Base-by-base conservation (phyloP, 257 asterid genomes). In the Agastache rugosa region DNA sequence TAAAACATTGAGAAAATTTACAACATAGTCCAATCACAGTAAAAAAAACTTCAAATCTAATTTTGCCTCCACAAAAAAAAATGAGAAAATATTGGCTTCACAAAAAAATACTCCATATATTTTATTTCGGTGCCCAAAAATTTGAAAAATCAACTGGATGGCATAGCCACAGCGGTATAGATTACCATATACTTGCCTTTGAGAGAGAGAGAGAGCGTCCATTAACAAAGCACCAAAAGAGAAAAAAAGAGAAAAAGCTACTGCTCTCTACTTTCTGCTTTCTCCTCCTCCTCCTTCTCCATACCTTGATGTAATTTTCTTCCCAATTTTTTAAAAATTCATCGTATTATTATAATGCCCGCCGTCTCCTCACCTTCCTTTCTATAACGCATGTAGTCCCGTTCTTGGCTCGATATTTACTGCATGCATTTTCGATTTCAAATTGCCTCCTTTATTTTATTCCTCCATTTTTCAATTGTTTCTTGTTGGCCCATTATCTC, bases 211-310 rank as follows among this genome's bases (percentile, higher is more conserved):
- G 70, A 72, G 78, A 81, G 77, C 65, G 47, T 39, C 78, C 82
- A 79, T 71, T 27, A 70, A 69, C 78, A 73, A 76, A 80, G 82
- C 83, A 72, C 79, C 75, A 56, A 84, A 76, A 61, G 50, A 74
- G 73, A 83, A 72, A 31, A 67, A 8, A 74, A 66, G 66, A 77
- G 75, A 56, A 80, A 67, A 83, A 80, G 88, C 85, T 69, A 83
- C 85, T 75, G 79, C 75, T 25, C 5, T 23, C 83, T 75, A 81
- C 75, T 83, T 79, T 82, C 82, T 80, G 86, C 85, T 78, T 74
- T 80, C 76, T 78, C 63, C 77, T 80, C 67, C 74, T 81, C 78
- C 31, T 31, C 14, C 70, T 5, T 2, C 16, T 55, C 69, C 59
- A 65, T 41, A 23, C 75, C 77, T 77, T 83, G 75, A 69, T 71